Percentiles rank a stretch among this genome's conserved stretches.
Conservation (phyloP, 768 basidiomycete genomes). For the Tylopilus rubrobrunneus region DNA sequence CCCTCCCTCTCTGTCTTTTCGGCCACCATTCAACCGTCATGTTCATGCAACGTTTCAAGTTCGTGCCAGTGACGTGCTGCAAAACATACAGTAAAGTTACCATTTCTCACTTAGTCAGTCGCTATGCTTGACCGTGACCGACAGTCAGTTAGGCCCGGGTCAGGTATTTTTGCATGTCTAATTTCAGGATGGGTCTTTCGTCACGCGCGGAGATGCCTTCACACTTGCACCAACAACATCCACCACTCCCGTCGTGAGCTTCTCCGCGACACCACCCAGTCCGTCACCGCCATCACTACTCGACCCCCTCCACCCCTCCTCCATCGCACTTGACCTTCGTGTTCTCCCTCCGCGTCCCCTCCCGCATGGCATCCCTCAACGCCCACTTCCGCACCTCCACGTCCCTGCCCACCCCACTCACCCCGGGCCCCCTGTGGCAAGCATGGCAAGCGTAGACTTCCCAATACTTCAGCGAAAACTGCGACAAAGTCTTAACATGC, state of each 20-base stretch:
- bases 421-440: too few species aligned
- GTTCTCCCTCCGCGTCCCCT: constrained; percentile 87
- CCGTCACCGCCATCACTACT: constrained; percentile 83
- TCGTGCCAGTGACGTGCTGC: too few species aligned
- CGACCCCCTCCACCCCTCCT: constrained; percentile 45
- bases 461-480: too few species aligned
- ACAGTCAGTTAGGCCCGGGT: too few species aligned
- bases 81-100: too few species aligned
- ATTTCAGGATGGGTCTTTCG: neutral
- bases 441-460: too few species aligned
- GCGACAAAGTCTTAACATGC: too few species aligned
- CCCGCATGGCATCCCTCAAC: constrained; percentile 72
- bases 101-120: too few species aligned
- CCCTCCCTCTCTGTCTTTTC: too few species aligned
- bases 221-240: constrained; percentile 9
- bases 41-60: too few species aligned
- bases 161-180: neutral
- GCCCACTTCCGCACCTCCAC: constrained; percentile 10
- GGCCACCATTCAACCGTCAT: too few species aligned
- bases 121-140: too few species aligned
- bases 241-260: constrained; percentile 45
- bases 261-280: constrained; percentile 75
- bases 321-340: constrained; percentile 90
- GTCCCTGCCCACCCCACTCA: neutral
- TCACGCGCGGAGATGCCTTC: neutral